Conservation (phyloP, 805 yeast genomes). For the Saturnispora mendoncae region DNA sequence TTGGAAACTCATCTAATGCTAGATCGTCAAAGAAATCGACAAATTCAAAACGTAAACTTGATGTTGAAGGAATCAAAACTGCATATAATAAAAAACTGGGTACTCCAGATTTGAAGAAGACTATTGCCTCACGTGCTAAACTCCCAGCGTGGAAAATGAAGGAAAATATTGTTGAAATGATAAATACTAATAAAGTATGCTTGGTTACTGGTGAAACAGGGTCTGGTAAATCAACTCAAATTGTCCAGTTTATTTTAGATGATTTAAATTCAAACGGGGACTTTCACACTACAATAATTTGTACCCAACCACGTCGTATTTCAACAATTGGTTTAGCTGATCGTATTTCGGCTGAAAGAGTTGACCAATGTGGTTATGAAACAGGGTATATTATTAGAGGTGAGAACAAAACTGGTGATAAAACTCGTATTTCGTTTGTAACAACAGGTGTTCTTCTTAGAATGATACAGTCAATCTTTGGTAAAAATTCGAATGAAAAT, state of each 20-base stretch:
- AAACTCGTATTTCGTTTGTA: conserved; percentile 74
- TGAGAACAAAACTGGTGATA: conserved; percentile 54
- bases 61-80: conserved; percentile 27
- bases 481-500: conserved; percentile 20
- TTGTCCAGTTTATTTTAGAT: conserved; percentile 83
- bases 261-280: conserved; percentile 41
- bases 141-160: conserved; percentile 83
- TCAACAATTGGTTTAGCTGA: conserved; percentile 93
- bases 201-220: conserved; percentile 95
- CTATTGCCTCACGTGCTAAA: conserved; percentile 37
- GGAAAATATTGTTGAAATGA: conserved; percentile 44
- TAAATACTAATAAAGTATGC: conserved; percentile 54
- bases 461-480: conserved; percentile 55
- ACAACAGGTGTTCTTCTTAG: conserved; percentile 89
- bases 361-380: conserved; percentile 55
- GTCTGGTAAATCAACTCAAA: conserved; percentile 93
- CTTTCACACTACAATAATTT: conserved; percentile 53
- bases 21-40: conserved; percentile 6
- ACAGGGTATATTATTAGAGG: conserved; percentile 90
- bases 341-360: conserved; percentile 80
- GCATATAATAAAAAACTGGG: conserved; percentile 25
- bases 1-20: not conserved
- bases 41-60: conserved; percentile 20
- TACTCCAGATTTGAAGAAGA: conserved; percentile 21
- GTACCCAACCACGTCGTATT: conserved; percentile 95